Conservation (phyloP, 306 rosid species). For the Pueraria montana region DNA sequence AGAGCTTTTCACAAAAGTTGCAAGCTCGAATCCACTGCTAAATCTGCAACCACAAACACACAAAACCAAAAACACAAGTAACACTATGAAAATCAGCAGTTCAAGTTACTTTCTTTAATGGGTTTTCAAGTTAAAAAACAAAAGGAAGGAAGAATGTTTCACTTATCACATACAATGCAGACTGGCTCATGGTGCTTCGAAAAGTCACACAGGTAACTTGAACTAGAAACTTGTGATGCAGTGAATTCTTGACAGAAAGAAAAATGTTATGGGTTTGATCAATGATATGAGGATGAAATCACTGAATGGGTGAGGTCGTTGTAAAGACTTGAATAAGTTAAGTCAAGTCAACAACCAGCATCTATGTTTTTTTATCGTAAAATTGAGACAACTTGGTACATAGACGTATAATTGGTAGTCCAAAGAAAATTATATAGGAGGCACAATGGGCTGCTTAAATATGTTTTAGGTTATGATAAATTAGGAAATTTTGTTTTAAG, state of each 20-base stretch:
- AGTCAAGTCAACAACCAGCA: neutral
- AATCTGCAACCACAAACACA: neutral
- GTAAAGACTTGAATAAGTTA: neutral
- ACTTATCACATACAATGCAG: neutral
- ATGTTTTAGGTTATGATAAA: no score
- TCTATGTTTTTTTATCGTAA: neutral
- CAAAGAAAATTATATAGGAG: neutral
- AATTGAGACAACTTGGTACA: neutral
- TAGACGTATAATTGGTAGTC: neutral
- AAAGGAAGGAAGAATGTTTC: neutral
- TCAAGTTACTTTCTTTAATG: no score
- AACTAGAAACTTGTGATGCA: neutral
- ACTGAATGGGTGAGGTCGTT: no score
- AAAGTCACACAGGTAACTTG: neutral
- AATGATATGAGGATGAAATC: neutral
- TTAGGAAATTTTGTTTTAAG: no score
- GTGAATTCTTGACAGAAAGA: no score
- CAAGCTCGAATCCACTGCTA: conserved; percentile 29
- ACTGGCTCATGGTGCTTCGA: neutral
- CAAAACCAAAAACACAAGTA: neutral
- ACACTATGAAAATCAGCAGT: neutral
- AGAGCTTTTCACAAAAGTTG: conserved; percentile 48
- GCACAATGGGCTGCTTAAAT: no score
- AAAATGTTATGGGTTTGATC: neutral
- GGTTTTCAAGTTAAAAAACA: no score